These are phyloP conservation scores for Taxillus chinensis DNA, from an alignment of 164 flowering plant species.

Conservation along the genomic window DNA sequence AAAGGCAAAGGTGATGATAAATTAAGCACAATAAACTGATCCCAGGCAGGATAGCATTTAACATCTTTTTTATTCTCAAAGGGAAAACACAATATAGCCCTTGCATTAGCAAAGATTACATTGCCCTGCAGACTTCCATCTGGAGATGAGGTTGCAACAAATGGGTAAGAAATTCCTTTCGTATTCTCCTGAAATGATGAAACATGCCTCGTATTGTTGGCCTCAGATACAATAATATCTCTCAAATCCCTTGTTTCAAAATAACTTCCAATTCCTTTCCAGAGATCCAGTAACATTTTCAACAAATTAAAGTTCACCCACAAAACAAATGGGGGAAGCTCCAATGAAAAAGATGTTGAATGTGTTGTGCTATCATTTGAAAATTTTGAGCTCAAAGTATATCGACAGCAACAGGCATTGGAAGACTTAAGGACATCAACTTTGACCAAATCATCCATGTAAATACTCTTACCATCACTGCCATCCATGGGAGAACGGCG, in stretches of 20 bases:
- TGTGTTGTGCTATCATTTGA: conserved; percentile 17
- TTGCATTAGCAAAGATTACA: conserved; percentile 47
- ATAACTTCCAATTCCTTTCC: conserved; percentile 26
- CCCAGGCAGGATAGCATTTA: conserved; percentile 29
- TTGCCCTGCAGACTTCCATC: conserved; percentile 34
- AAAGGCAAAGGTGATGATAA: conserved; percentile 27
- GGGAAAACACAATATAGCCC: conserved; percentile 70
- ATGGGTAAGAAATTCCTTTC: conserved; percentile 12
- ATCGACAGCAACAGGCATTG: conserved; percentile 29
- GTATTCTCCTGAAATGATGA: conserved; percentile 16
- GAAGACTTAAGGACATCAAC: conserved; percentile 44
- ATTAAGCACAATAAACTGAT: conserved; percentile 66
- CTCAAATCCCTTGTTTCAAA: conserved; percentile 9
- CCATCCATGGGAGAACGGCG: conserved; percentile 3
- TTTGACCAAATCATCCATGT: conserved; percentile 25
- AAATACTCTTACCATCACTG: conserved; percentile 7
- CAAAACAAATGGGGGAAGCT: conserved; percentile 57
- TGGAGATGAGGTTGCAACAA: conserved; percentile 14
- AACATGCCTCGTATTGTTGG: conserved; percentile 9
- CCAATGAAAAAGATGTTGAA: conserved; percentile 41
- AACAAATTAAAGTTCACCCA: conserved; percentile 62
- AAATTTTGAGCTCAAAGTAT: conserved; percentile 18
- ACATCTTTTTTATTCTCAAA: conserved; percentile 21
- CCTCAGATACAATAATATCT: conserved; percentile 13
- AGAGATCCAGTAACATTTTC: conserved; percentile 30